These are phyloP conservation scores for Erythrophleum ivorense DNA, from an alignment of 331 rosid genomes.

Conservation along the genomic window DNA sequence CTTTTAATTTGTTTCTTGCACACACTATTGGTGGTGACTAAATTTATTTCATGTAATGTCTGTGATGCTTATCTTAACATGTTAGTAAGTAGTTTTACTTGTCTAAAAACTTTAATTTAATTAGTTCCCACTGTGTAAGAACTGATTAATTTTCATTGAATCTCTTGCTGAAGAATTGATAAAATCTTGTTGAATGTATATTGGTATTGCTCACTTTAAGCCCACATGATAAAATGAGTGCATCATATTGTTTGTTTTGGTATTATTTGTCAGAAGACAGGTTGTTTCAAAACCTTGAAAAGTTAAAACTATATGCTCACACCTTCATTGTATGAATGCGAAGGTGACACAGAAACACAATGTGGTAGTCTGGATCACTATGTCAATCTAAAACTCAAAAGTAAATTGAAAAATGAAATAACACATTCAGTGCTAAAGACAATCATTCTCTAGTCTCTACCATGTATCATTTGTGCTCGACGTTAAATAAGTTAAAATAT, in stretches of 20 bases:
- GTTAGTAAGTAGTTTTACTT: constrained; percentile 20
- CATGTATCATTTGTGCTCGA: constrained; percentile 13
- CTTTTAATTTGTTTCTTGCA: neutral
- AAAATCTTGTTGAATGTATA: neutral
- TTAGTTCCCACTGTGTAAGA: constrained; percentile 2
- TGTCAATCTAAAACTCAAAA: neutral
- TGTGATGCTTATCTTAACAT: neutral
- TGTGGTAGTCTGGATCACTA: constrained; percentile 14
- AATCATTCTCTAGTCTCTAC: constrained; percentile 2
- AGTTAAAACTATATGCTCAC: neutral
- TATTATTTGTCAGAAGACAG: neutral
- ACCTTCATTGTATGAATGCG: constrained; percentile 7
- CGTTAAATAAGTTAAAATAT: constrained; percentile 4
- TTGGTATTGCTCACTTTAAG: constrained; percentile 18
- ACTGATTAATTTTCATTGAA: constrained; percentile 1
- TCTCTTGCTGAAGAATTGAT: neutral
- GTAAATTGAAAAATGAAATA: neutral
- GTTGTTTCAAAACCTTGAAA: neutral
- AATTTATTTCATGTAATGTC: neutral
- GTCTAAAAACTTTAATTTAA: neutral
- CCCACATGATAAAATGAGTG: constrained; percentile 17
- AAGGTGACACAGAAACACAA: neutral
- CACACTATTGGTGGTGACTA: neutral
- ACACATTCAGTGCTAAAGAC: neutral
- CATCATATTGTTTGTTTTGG: constrained; percentile 9